Evolutionary conservation across 2,329 filamentous ascomycete species (phyloP), one percentile per base, ranked within the genome.

Genomic region (Diaporthe citri): DNA sequence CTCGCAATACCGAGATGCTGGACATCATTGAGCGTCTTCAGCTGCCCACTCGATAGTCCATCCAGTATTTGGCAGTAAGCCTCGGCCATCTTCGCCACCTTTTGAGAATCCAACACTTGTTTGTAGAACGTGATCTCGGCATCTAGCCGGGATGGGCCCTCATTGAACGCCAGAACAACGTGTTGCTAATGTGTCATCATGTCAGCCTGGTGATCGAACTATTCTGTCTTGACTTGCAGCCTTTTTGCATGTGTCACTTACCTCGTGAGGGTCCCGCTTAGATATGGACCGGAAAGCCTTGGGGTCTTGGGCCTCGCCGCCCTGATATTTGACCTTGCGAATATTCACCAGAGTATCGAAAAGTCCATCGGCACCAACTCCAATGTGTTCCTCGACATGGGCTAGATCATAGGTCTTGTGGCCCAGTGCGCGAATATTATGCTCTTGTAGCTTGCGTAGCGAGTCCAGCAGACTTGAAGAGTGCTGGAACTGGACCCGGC

Each of bases 331-430:
- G 31, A 59, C 34, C 31, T 59, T 59, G 31, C 56, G 56, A 39
- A 59, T 59, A 36, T 59, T 59, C 34, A 59, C 56, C 31, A 59
- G 20, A n/a, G 56, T 59, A 10, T 59, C 56, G 28, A 59, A 59
- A 0, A 59, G 31, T 12, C 34, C 31, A n/a, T 25, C 56, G 4
- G 34, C 15, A 9, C 7, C 31, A n/a, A 12, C 17, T 12, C 56
- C 56, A 22, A 59, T 6, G 5, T 36, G 17, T 20, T n/a, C 39
- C 31, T 59, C 56, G 34, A 59, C 31, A 12, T 59, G 56, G 6
- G 31, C 31, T 36, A 59, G 17, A 39, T 59, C 56, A 36, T 36
- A 59, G 1, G 17, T 59, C 34, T 36, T 59, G 28, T 59, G 31
- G 17, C 56, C 28, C 31, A 59, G 31, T n/a, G 31, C 31, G 31